These are phyloP conservation scores for Wallemia mellicola DNA, from an alignment of 1,284 basidiomycete genomes.

Conservation along the genomic window DNA sequence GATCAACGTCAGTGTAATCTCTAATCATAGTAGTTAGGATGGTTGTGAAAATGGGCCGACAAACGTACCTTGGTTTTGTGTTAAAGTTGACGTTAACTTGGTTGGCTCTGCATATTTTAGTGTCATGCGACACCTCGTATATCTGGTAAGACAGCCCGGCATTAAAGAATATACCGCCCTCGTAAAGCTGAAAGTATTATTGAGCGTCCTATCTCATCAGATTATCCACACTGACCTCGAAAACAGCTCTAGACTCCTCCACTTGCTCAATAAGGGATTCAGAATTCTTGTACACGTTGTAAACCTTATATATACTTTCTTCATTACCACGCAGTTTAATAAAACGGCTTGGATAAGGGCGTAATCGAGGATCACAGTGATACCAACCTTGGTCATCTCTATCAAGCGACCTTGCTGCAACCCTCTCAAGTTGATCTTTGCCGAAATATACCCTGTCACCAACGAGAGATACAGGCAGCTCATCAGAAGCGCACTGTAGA, in stretches of 20 bases:
- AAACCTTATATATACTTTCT: constrained; percentile 48
- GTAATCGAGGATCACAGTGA: constrained; percentile 41
- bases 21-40: background rate
- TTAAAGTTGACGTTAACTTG: constrained; percentile 53
- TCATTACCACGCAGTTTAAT: constrained; percentile 45
- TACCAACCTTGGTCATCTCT: constrained; percentile 35
- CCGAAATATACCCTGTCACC: constrained; percentile 50
- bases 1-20: constrained; percentile 35
- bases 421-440: constrained; percentile 13
- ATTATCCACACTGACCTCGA: constrained; percentile 42
- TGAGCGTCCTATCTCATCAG: background rate
- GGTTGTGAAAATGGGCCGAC: no score
- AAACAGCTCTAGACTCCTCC: constrained; percentile 55
- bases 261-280: constrained; percentile 42
- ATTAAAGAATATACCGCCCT: constrained; percentile 17
- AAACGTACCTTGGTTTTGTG: constrained; percentile 36
- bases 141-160: constrained; percentile 21
- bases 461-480: constrained; percentile 38
- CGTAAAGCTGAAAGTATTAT: constrained; percentile 16
- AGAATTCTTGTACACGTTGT: constrained; percentile 24
- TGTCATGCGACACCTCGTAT: constrained; percentile 50
- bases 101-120: constrained; percentile 35
- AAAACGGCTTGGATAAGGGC: constrained; percentile 41
- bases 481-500: constrained; percentile 57
- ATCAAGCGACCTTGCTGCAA: constrained; percentile 27